Conservation (phyloP, 2,329 filamentous ascomycete genomes). For the Diplodia mutila region DNA sequence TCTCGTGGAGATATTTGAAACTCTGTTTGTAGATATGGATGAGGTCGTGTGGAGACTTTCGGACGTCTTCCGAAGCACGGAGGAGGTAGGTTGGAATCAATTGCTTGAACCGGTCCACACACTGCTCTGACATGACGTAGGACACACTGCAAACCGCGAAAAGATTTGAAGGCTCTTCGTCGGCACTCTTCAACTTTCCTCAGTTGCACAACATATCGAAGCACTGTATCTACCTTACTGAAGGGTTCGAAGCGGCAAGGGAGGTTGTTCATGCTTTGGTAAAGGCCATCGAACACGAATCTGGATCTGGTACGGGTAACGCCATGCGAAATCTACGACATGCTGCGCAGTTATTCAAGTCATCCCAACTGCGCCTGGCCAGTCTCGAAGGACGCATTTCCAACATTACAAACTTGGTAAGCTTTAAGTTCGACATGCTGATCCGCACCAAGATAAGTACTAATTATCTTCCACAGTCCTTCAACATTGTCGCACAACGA, state of each 20-base stretch:
- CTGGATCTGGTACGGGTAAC: neutral
- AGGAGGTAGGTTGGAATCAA: slow-evolving; percentile 32
- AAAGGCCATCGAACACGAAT: neutral
- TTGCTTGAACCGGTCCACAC: no score
- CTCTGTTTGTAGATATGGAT: slow-evolving; percentile 39
- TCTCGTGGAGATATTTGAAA: slow-evolving; percentile 31
- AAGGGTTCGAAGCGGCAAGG: slow-evolving; percentile 39
- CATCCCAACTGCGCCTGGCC: neutral
- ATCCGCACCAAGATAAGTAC: no score
- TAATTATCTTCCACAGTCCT: no score
- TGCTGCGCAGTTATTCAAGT: neutral
- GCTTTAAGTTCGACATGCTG: no score
- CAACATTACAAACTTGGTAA: neutral
- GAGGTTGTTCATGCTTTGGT: slow-evolving; percentile 35
- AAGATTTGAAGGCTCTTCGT: slow-evolving; percentile 27
- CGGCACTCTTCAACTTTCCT: slow-evolving; percentile 33
- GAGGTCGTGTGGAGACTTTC: slow-evolving; percentile 35
- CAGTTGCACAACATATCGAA: slow-evolving; percentile 45
- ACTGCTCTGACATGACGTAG: slow-evolving; percentile 27
- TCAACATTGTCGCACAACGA: neutral
- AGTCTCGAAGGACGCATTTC: neutral
- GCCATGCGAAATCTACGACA: neutral
- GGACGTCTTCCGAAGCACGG: slow-evolving; percentile 38
- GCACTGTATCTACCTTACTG: slow-evolving; percentile 43
- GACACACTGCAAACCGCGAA: slow-evolving; percentile 32